These are phyloP conservation scores for Yamadazyma tumulicola DNA, from an alignment of 805 yeast species.

Conservation along the genomic window DNA sequence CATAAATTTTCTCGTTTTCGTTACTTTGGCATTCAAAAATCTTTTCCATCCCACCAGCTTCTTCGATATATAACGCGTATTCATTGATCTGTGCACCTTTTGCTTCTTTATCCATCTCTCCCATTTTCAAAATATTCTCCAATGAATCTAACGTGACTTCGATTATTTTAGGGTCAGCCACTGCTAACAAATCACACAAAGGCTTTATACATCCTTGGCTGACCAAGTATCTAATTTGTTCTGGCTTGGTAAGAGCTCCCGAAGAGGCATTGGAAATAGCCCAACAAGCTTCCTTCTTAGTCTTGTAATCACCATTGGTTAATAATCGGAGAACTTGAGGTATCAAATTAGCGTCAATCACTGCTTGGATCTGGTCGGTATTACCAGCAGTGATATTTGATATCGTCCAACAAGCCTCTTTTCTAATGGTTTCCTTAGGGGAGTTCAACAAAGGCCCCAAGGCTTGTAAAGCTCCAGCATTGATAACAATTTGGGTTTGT, in stretches of 20 bases:
- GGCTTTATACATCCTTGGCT: conserved; percentile 97
- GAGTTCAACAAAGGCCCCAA: conserved; percentile 75
- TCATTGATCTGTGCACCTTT: conserved; percentile 69
- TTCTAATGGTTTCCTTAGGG: conserved; percentile 86
- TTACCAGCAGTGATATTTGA: conserved; percentile 98
- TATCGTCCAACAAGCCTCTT: conserved; percentile 99
- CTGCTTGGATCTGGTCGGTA: conserved; percentile 93
- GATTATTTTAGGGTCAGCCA: conserved; percentile 87
- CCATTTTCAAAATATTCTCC: conserved; percentile 90
- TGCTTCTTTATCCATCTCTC: conserved; percentile 86
- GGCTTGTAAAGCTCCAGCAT: conserved; percentile 87
- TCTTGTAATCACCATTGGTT: conserved; percentile 84
- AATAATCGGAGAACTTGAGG: conserved; percentile 85
- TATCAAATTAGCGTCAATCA: conserved; percentile 87
- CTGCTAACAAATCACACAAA: conserved; percentile 82
- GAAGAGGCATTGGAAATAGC: conserved; percentile 97
- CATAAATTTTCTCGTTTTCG: conserved; percentile 87
- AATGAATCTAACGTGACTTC: conserved; percentile 95
- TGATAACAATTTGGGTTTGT: conserved; percentile 93
- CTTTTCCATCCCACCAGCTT: conserved; percentile 98
- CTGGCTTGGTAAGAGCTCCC: conserved; percentile 89
- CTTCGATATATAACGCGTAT: conserved; percentile 90
- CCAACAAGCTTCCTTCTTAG: conserved; percentile 99
- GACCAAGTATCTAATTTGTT: conserved; percentile 89
- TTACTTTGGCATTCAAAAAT: conserved; percentile 90